Conservation (phyloP, 352 stramenopile genomes). For the Albugo candida region DNA sequence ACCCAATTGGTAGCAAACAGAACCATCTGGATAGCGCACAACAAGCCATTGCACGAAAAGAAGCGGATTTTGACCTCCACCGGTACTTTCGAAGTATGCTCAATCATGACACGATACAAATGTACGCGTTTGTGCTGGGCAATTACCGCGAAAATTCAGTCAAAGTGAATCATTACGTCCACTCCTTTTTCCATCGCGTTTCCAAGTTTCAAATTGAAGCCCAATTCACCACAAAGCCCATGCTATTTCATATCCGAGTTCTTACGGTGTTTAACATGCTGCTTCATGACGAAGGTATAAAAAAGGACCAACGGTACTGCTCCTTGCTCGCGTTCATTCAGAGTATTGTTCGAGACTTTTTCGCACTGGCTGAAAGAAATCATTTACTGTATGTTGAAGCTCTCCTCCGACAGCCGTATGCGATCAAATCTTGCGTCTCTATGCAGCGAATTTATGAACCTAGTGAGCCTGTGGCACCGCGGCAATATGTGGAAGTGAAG, state of each 20-base stretch:
- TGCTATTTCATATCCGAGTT: constrained; percentile 73
- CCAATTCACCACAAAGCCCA: constrained; percentile 59
- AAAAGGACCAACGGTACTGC: no score
- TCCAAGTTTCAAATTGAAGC: constrained; percentile 50
- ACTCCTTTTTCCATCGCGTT: constrained; percentile 72
- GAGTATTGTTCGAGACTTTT: no score
- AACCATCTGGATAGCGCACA: constrained; percentile 44
- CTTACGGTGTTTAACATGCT: constrained; percentile 67
- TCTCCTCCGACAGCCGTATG: no score
- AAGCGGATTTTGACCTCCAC: constrained; percentile 67
- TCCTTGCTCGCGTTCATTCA: no score
- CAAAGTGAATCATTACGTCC: constrained; percentile 80
- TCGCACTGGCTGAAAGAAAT: no score
- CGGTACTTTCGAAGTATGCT: constrained; percentile 69
- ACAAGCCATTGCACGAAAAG: constrained; percentile 73
- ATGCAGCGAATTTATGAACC: no score
- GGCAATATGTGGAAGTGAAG: no score
- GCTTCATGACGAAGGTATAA: constrained; percentile 54
- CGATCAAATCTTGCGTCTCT: no score
- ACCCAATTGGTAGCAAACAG: constrained; percentile 59
- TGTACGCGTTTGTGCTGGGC: constrained; percentile 58
- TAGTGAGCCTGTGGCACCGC: no score
- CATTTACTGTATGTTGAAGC: no score
- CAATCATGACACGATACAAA: constrained; percentile 58
- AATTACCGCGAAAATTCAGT: constrained; percentile 54